Base-by-base conservation (phyloP, 2,329 filamentous ascomycete genomes). In the Penicillium capsulatum region DNA sequence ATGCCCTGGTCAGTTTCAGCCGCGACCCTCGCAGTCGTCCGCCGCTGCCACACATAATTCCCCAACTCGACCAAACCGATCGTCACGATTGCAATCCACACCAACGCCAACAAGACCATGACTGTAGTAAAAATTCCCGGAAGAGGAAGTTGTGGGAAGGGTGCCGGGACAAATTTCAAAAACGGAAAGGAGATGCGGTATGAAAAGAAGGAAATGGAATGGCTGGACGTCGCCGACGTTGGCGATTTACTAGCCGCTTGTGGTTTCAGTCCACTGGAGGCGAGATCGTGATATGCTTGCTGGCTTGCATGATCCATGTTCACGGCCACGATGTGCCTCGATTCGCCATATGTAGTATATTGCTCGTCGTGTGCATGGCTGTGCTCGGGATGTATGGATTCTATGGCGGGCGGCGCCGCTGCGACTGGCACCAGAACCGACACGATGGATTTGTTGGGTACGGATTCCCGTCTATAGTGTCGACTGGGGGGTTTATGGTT, bases 1-100 rank as follows among this genome's bases (percentile, higher is more conserved):
- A 7, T 10, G 15, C 29, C 4, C n/a, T 22, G 15, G 17, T 36
- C 27, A 9, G 15, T 30, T 15, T 34, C 29, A n/a, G 15, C 24
- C 1, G 16, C 31, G 31, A n/a, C 19, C 6, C 11, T 16, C 3
- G 36, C 24, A 8, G 11, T 8, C 14, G 9, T 13, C 8, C 31
- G 33, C 14, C 38, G 30, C 7, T 34, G 46, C 48, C 50, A 54
- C 13, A 55, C 2, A 37, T 50, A 51, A 20, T 42, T 49, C 1
- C 41, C 47, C 15, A 54, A 22, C 32, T 54, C 52, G 7, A 53
- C 36, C 36, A 56, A n/a, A 1, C 45, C 51, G 14, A 57, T 40
- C 2, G 31, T 44, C 11, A 57, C 36, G 3, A 56, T 47, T 2
- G 44, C 45, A 29, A 57, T 32, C 54, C 54, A 57, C 4, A 54